Evolutionary conservation across 129 eudicot species (phyloP), one percentile per base, ranked within the genome.

Genomic region (Flaveria sonorensis): DNA sequence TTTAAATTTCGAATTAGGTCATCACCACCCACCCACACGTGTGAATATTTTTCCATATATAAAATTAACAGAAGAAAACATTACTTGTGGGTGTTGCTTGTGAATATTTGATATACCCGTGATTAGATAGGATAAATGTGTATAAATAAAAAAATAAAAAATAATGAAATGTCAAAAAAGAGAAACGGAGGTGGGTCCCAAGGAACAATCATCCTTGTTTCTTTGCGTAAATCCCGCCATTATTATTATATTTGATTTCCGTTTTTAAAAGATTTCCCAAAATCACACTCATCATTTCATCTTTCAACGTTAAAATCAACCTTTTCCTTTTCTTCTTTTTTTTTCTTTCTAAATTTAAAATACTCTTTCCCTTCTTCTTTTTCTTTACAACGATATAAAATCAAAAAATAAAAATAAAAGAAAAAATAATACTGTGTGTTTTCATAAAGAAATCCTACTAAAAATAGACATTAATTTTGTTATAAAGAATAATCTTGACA

Each of bases 151-250:
- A 36, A 24, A 45, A 42, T 43, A 11, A 15, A 8, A 30, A 30
- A 30, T 8, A 8, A 78, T 16, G 59, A 24, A 77, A 28, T 24
- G 70, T 26, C 62, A 79, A 76, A 28, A 79, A 66, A 75, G 52
- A 5, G 42, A 32, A 79, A 65, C 75, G 74, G 1, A 12, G 11
- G 67, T 62, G 76, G 86, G 89, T 81, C 88, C 89, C 26, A 59
- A 28, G 9, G 62, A 81, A 72, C 86, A 71, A 79, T 75, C 69
- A 71, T 59, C 87, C 86, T 63, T 85, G 77, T 87, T 89, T 89
- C 85, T 72, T 87, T 89, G 89, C 96, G 89, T 68, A 83, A 83
- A 85, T 87, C 83, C 84, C 89, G 96, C 85, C 56, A 52, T 52
- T 16, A 12, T 52, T 16, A 12, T 32, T 24, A 65, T 62, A 48